These are phyloP conservation scores for Sporothrix humicola DNA, from an alignment of 2,329 filamentous ascomycete species.

Conservation along the genomic window DNA sequence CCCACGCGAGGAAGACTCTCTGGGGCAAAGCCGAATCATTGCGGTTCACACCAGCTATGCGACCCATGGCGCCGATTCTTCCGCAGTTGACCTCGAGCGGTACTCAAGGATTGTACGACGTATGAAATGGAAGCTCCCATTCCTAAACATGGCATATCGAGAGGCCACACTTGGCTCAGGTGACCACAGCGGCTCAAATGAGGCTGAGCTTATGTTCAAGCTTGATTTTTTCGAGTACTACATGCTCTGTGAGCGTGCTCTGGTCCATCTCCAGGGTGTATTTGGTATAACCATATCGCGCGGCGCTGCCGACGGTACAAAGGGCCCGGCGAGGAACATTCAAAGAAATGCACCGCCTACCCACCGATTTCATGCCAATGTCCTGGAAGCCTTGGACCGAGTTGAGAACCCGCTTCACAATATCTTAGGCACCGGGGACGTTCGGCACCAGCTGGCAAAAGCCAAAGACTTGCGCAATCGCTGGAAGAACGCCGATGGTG, in stretches of 20 bases:
- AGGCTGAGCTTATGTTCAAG: slow-evolving; percentile 74
- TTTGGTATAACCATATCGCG: slow-evolving; percentile 62
- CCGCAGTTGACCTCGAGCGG: slow-evolving; percentile 55
- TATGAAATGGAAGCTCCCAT: slow-evolving; percentile 67
- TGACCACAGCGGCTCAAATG: slow-evolving; percentile 45
- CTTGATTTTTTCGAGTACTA: slow-evolving; percentile 81
- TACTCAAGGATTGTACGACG: slow-evolving; percentile 66
- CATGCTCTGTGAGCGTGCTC: slow-evolving; percentile 71
- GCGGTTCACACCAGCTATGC: not conserved
- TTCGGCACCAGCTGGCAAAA: slow-evolving; percentile 62
- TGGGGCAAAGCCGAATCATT: not conserved
- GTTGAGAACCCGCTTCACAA: slow-evolving; percentile 60
- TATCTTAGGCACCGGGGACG: slow-evolving; percentile 60
- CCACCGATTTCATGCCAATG: slow-evolving; percentile 70
- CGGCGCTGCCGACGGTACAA: slow-evolving; percentile 32
- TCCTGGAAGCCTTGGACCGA: slow-evolving; percentile 66
- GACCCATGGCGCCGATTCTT: not conserved
- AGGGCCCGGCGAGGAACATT: slow-evolving; percentile 27
- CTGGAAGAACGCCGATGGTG: slow-evolving; percentile 70
- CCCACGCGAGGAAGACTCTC: not conserved
- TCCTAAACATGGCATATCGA: slow-evolving; percentile 62
- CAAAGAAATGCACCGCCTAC: not conserved
- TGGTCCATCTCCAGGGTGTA: slow-evolving; percentile 69
- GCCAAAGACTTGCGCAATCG: slow-evolving; percentile 74
- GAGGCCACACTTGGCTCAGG: slow-evolving; percentile 46